A percentile compares a stretch with the other conserved stretches of the same genome.
Evolutionary conservation across 1,284 basidiomycete species (phyloP).

Genomic region (Albatrellus sp.): DNA sequence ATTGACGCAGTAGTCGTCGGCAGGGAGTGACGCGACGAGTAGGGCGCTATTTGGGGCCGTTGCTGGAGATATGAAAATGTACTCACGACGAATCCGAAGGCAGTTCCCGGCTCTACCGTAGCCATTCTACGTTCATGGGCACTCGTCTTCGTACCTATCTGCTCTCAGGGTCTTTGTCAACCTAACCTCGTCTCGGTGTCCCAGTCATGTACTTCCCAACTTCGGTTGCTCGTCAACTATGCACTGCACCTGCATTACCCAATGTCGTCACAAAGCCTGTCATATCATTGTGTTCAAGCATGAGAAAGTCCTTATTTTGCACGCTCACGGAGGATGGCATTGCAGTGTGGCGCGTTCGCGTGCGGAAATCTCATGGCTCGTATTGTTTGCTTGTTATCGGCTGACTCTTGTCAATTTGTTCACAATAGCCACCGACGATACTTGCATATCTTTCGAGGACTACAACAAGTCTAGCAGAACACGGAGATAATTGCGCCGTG

Average conservation of each 20-base stretch:
- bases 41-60: no score
- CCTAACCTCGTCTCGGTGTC: background rate
- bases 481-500: constrained; percentile 63
- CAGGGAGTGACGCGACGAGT: no score
- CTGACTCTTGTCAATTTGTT: background rate
- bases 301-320: constrained; percentile 70
- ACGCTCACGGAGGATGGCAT: constrained; percentile 56
- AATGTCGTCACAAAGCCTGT: constrained; percentile 46
- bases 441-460: constrained; percentile 68
- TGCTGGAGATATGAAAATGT: no score
- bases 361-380: constrained; percentile 26
- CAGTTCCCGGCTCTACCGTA: no score
- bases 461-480: constrained; percentile 63
- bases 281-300: constrained; percentile 49
- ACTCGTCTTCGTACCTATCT: no score
- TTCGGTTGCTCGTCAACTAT: constrained; percentile 58
- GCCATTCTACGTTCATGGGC: no score
- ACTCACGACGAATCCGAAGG: no score
- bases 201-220: constrained; percentile 71
- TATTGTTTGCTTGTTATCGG: background rate
- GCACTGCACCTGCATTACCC: constrained; percentile 52
- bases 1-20: no score
- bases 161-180: no score
- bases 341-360: constrained; percentile 75
- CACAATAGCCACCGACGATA: constrained; percentile 63